phyloP scores from a whole-genome alignment of 2,329 filamentous ascomycete species.

The Penicillium sp. region DNA sequence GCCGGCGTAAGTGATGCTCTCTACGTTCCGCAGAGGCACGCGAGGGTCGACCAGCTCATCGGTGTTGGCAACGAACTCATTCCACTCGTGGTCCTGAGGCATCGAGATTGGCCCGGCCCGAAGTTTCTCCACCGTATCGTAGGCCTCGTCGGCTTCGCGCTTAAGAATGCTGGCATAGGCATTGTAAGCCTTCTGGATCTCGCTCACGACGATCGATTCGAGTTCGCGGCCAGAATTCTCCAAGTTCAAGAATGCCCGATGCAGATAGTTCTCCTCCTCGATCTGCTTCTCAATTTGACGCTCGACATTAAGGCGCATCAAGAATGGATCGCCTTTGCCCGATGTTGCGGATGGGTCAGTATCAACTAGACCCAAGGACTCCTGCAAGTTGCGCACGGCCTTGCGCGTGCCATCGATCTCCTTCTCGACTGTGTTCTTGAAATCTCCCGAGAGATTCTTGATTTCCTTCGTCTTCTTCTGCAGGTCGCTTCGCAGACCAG shows the following conservation, averaged over 20 bases:
- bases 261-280: conserved; percentile 95
- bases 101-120: conserved; percentile 83
- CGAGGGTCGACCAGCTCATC: conserved; percentile 83
- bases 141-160: conserved; percentile 79
- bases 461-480: conserved; percentile 98
- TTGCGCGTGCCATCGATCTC: conserved; percentile 82
- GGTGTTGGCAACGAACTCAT: conserved; percentile 71
- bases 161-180: conserved; percentile 87
- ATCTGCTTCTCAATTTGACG: conserved; percentile 87
- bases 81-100: conserved; percentile 92
- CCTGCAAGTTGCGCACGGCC: conserved; percentile 74
- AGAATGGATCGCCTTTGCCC: conserved; percentile 87
- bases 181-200: conserved; percentile 97
- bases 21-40: conserved; percentile 68
- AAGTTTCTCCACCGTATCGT: conserved; percentile 72
- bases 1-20: conserved; percentile 87
- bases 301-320: conserved; percentile 80
- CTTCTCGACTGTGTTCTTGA: conserved; percentile 94
- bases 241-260: conserved; percentile 88
- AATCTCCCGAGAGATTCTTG: conserved; percentile 85
- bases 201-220: conserved; percentile 91
- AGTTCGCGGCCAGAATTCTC: conserved; percentile 92
- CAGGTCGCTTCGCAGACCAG: conserved; percentile 78
- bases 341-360: conserved; percentile 68
- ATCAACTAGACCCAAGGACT: conserved; percentile 73